Base-by-base conservation (phyloP, 2,329 filamentous ascomycete genomes). In the Fusarium miscanthi region DNA sequence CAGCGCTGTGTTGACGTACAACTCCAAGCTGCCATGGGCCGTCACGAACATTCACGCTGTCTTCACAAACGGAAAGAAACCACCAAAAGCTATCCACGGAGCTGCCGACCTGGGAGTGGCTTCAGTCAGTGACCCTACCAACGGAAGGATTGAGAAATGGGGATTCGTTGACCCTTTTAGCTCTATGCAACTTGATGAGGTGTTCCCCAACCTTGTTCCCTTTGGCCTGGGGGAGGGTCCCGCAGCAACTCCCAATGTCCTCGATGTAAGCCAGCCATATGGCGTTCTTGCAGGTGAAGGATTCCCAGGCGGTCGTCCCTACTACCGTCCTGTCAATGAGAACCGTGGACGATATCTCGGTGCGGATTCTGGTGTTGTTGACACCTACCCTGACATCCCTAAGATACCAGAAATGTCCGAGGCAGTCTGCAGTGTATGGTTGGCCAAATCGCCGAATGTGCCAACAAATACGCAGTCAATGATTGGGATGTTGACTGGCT, bases 181-280 rank as follows among this genome's bases (percentile, higher is more conserved):
- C 40, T 92, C 94, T 72, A 86, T 90, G 41, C 94, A 97, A 77
- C 92, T 97, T 72, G 88, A 92, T 8, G 94, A 97, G 72, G 86
- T 92, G 38, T 92, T 92, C 74, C 91, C 93, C 6, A 90, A 92
- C 11, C 87, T 95, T 65, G 84, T 90, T 23, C 91, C 91, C 38
- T 97, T 92, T 81, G 95, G 95, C 6, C 80, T 95, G 54, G 94
- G 93, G 8, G 86, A 93, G 37, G 94, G 94, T 9, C 91, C 94
- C 57, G 90, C 94, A 14, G 94, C 92, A 21, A 84, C 91, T 30
- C 93, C 93, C 3, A 98, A 98, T 77, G 89, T 93, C 40, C 95
- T 98, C 92, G 95, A 97, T 79, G 89, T 97, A 40, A 97, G 94
- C 78, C 93, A 95, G 76, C 88, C 89, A 13, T 95, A 93, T 78